Base-by-base conservation (phyloP, 2,329 filamentous ascomycete genomes). In the Torrubiella hemipterigena region DNA sequence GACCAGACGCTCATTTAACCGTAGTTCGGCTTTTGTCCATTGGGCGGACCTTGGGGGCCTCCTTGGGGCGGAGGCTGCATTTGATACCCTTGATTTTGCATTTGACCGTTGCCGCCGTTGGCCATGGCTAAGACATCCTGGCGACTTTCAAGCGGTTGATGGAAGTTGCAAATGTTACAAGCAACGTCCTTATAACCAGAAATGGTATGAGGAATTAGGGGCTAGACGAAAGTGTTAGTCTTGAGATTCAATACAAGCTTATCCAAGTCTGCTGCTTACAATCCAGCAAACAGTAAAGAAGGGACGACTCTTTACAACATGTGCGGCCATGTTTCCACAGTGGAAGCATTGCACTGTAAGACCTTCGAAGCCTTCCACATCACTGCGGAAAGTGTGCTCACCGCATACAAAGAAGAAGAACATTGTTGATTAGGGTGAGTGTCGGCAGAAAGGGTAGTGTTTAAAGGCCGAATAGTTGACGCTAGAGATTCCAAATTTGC, bases 201-300 rank as follows among this genome's bases (percentile, higher is more conserved):
- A 41, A 77, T 61, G 27, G 72, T 77, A 47, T 86, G 77, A 0
- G 81, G 81, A 17, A 87, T 64, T 27, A 87, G 54, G 29, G 81
- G 81, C 69, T 78, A 37, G 13, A 18, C 8, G 10, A 6, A 24
- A 7, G 11, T 15, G 32, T 35, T 26, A 37, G 34, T 15, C 14
- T 5, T 12, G 11, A 14, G 23, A 38, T 18, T 15, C 29, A 19
- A 29, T 17, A 29, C 14, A 12, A n/a, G n/a, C n/a, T n/a, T n/a
- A n/a, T n/a, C n/a, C n/a, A n/a, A n/a, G n/a, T n/a, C n/a, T n/a
- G 28, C 15, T 8, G 59, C 68, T 46, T 55, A 77, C 73, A 32
- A 85, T 56, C 55, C 81, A 85, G 63, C 81, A 86, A 47, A 86
- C 76, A 5, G 81, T 86, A 48, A 86, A 86, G 77, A 79, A 85